These are phyloP conservation scores for Lasiosphaeriaceae sp. DNA, from an alignment of 495 filamentous ascomycete species.

Conservation along the genomic window DNA sequence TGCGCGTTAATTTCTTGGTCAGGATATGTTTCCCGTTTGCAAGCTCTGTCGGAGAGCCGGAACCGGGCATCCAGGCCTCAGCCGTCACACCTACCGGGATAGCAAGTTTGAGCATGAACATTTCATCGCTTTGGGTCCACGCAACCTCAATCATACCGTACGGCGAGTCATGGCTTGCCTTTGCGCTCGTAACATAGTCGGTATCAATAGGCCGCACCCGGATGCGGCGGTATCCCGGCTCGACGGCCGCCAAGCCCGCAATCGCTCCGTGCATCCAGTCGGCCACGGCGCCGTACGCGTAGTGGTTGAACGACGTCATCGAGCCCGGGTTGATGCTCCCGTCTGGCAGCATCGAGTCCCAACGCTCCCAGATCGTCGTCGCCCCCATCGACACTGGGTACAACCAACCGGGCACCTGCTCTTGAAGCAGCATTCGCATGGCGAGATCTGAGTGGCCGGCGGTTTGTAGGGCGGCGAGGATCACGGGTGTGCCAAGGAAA, in stretches of 20 bases:
- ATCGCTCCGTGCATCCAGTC: background rate
- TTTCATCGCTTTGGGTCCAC: too few relatives aligned
- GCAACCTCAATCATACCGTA: too few relatives aligned
- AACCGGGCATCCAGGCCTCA: too few relatives aligned
- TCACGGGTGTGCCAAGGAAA: conserved; percentile 51
- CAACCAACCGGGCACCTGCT: conserved; percentile 31
- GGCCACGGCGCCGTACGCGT: conserved; percentile 27
- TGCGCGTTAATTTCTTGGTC: too few relatives aligned
- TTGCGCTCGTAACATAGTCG: too few relatives aligned
- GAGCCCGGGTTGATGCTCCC: conserved; percentile 47
- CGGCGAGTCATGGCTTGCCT: too few relatives aligned
- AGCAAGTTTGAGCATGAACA: too few relatives aligned
- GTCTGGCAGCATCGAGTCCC: conserved; percentile 51
- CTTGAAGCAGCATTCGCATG: too few relatives aligned
- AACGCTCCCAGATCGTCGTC: conserved; percentile 56
- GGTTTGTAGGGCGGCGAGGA: conserved; percentile 39
- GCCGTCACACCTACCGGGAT: too few relatives aligned
- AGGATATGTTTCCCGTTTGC: too few relatives aligned
- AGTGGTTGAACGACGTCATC: conserved; percentile 54
- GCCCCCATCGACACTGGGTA: conserved; percentile 49
- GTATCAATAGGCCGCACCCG: too few relatives aligned
- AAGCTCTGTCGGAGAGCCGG: too few relatives aligned
- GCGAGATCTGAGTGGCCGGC: conserved; percentile 27
- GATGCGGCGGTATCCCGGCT: background rate
- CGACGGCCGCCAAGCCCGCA: background rate